A percentile compares a stretch with the other conserved stretches of the same genome.
phyloP scores from a whole-genome alignment of 441 rosid species.

The Populus trichocarpa region DNA sequence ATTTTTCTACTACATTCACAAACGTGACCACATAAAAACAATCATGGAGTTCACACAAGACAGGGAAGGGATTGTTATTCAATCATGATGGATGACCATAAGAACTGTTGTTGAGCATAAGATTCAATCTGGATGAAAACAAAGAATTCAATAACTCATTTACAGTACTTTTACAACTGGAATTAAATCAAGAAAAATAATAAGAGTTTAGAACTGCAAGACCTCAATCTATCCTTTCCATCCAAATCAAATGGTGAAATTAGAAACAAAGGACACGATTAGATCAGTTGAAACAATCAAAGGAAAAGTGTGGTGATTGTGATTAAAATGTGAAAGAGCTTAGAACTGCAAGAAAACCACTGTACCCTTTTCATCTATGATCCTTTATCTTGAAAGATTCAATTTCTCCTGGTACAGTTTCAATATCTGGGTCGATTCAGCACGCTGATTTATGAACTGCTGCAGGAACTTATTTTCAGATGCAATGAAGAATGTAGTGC shows the following conservation, averaged over 20 bases:
- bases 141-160: neutral
- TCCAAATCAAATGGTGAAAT: neutral
- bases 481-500: neutral
- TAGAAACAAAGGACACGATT: neutral
- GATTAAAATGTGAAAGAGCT: neutral
- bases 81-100: neutral
- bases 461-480: constrained; percentile 11
- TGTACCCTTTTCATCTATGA: neutral
- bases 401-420: constrained; percentile 10
- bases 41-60: neutral
- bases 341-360: neutral
- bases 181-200: too few species aligned
- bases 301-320: neutral
- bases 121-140: neutral
- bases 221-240: neutral
- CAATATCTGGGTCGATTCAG: constrained; percentile 20
- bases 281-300: neutral
- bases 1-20: neutral
- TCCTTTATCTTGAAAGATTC: neutral
- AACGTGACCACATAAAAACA: neutral
- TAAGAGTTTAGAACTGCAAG: neutral
- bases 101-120: neutral
- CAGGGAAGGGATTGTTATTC: neutral
- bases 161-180: neutral
- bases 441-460: constrained; percentile 10